Evolutionary conservation across 2,329 filamentous ascomycete species (phyloP).

Genomic region (Neofusicoccum laricinum): DNA sequence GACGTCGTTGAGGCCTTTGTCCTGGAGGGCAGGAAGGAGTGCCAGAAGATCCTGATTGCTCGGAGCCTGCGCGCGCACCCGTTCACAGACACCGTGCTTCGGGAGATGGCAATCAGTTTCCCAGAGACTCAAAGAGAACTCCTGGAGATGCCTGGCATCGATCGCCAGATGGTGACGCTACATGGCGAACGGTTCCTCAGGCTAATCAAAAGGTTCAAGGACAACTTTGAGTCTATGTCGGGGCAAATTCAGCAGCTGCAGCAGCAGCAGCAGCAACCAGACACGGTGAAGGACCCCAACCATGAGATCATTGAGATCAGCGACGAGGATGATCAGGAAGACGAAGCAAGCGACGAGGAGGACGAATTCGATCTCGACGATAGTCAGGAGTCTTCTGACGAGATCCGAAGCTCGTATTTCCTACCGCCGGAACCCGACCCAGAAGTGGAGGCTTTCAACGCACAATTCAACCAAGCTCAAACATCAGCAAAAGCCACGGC

Average conservation of each 20-base stretch:
- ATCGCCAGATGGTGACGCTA: constrained; percentile 58
- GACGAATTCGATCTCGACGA: constrained; percentile 9
- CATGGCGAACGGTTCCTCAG: constrained; percentile 62
- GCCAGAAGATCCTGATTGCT: constrained; percentile 60
- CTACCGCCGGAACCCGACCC: neutral
- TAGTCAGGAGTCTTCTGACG: neutral
- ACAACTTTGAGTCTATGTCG: constrained; percentile 32
- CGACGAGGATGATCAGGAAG: constrained; percentile 32
- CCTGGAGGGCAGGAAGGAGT: constrained; percentile 56
- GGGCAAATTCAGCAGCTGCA: constrained; percentile 26
- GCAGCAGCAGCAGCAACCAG: constrained; percentile 25
- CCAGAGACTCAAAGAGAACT: constrained; percentile 62
- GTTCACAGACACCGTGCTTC: constrained; percentile 68
- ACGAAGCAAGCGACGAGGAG: constrained; percentile 3
- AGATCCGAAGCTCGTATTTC: constrained; percentile 11
- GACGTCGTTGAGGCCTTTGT: constrained; percentile 66
- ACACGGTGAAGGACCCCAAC: constrained; percentile 42
- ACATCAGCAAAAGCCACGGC: neutral
- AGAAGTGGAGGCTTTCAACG: constrained; percentile 17
- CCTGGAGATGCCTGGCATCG: constrained; percentile 61
- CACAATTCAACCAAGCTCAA: constrained; percentile 4
- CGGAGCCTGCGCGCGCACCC: constrained; percentile 56
- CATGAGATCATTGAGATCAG: constrained; percentile 32
- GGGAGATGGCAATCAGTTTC: constrained; percentile 70
- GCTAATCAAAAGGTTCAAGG: constrained; percentile 51